A percentile compares a stretch with the other conserved stretches of the same genome.
These are phyloP conservation scores for Eimeria maxima DNA, from an alignment of 169 alveolate genomes.

Conservation along the genomic window DNA sequence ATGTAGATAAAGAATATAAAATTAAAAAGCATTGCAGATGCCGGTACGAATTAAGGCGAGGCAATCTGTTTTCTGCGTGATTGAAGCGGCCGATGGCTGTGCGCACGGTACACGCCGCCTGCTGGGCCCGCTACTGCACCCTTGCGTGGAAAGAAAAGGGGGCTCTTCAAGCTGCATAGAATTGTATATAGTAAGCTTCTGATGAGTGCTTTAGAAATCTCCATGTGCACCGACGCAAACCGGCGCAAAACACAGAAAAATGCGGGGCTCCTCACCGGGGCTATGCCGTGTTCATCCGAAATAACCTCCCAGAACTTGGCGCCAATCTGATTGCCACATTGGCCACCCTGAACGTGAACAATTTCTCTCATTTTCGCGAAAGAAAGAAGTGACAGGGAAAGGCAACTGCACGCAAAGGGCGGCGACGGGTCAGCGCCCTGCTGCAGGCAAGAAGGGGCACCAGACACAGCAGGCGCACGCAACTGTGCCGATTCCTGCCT, in stretches of 20 bases:
- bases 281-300: conserved; percentile 99
- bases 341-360: conserved; percentile 99
- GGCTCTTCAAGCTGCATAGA: conserved; percentile 30
- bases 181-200: conserved; percentile 13
- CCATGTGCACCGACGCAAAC: conserved; percentile 59
- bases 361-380: conserved; percentile 97
- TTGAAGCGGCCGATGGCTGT: conserved; percentile 71
- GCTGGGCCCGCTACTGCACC: conserved; percentile 74
- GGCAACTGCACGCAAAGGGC: conserved; percentile 74
- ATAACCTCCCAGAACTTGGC: conserved; percentile 99
- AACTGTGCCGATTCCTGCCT: conserved; percentile 81
- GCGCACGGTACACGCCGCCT: conserved; percentile 78
- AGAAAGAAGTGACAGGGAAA: conserved; percentile 60
- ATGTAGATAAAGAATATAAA: not conserved
- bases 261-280: conserved; percentile 92
- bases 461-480: conserved; percentile 81
- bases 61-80: conserved; percentile 16
- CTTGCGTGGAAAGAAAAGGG: not conserved
- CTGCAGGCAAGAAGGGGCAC: conserved; percentile 82
- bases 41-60: conserved; percentile 56
- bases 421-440: conserved; percentile 82
- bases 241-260: conserved; percentile 7
- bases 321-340: conserved; percentile 99
- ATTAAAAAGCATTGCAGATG: conserved; percentile 23
- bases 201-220: conserved; percentile 48